phyloP scores from a whole-genome alignment of 176 grass and related monocot genomes.

The Oryza nivara region DNA sequence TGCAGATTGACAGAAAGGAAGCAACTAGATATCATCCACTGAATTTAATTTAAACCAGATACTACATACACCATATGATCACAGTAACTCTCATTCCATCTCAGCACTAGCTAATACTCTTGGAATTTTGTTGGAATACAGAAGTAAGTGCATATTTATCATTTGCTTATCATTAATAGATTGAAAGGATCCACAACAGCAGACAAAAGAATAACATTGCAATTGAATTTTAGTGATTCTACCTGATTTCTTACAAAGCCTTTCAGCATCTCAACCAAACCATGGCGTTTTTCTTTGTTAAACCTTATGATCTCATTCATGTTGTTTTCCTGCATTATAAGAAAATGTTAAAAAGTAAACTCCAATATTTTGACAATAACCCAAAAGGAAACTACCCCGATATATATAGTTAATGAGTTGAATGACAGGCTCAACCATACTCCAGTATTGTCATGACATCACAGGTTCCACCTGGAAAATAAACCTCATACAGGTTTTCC shows the following conservation, averaged over 20 bases:
- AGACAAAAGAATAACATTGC: conserved; percentile 1
- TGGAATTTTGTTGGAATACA: background rate
- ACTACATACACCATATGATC: background rate
- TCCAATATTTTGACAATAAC: background rate
- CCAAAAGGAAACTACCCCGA: background rate
- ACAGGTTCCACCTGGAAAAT: background rate
- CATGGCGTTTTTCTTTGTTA: conserved; percentile 56
- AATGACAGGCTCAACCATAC: background rate
- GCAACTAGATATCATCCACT: background rate
- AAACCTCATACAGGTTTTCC: background rate
- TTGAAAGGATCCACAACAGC: conserved; percentile 11
- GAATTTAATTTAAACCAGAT: background rate
- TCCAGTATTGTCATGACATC: conserved; percentile 14
- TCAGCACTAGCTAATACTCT: background rate
- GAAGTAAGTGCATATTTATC: background rate
- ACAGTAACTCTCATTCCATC: background rate
- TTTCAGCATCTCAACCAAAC: conserved; percentile 75
- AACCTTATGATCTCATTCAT: conserved; percentile 70
- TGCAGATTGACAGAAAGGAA: background rate
- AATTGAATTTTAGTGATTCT: background rate
- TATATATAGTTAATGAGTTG: conserved; percentile 17
- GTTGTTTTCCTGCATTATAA: conserved; percentile 69
- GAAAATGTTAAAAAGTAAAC: background rate
- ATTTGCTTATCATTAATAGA: conserved; percentile 2
- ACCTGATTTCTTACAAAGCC: conserved; percentile 82